phyloP scores from a whole-genome alignment of 129 eudicot genomes.

The Helianthus tuberosus region DNA sequence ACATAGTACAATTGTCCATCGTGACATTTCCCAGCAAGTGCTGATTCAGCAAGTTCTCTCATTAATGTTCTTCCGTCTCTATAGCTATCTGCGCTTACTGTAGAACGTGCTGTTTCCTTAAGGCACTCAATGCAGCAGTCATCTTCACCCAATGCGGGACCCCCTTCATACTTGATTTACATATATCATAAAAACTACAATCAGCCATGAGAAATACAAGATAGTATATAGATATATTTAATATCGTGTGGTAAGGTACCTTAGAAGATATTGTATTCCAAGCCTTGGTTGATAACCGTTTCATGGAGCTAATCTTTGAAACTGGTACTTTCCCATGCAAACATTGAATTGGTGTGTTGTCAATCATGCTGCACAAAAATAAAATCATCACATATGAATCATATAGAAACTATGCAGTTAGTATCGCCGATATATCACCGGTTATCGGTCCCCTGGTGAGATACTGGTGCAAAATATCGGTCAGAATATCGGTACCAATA shows the following conservation, averaged over 20 bases:
- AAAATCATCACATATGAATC: not conserved
- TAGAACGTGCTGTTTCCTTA: constrained; percentile 55
- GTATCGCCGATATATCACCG: too few relatives aligned
- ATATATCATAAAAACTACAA: constrained; percentile 27
- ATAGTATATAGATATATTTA: not conserved
- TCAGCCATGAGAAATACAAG: constrained; percentile 12
- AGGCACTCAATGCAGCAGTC: constrained; percentile 80
- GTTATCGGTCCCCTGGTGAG: too few relatives aligned
- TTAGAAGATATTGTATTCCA: constrained; percentile 73
- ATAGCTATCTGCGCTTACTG: constrained; percentile 73
- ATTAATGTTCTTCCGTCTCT: constrained; percentile 68
- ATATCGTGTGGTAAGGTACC: constrained; percentile 47
- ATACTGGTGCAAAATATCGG: too few relatives aligned
- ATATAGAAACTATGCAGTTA: too few relatives aligned
- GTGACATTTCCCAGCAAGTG: constrained; percentile 71
- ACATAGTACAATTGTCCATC: constrained; percentile 73
- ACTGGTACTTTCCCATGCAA: constrained; percentile 85
- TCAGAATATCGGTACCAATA: too few relatives aligned
- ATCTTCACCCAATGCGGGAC: constrained; percentile 66
- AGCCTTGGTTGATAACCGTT: constrained; percentile 80
- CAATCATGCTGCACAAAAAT: constrained; percentile 63
- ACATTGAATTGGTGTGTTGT: constrained; percentile 77
- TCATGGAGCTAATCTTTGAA: constrained; percentile 68
- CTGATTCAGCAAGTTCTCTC: constrained; percentile 92
- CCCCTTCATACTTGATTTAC: constrained; percentile 72